Base-by-base conservation (phyloP, 805 yeast genomes). In the Ogataea pignaliae region DNA sequence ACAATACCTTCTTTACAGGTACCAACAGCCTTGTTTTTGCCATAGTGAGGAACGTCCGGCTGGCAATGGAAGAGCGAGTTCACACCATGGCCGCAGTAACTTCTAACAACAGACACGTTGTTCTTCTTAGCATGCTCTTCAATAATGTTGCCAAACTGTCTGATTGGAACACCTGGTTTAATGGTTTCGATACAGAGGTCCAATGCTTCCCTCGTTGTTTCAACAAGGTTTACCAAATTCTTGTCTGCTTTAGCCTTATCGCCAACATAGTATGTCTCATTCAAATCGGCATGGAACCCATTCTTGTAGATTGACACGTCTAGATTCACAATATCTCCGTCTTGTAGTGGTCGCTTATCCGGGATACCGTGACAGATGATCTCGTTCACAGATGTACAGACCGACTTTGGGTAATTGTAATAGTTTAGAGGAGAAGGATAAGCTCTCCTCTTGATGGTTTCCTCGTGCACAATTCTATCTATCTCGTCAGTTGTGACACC, bases 331-430 rank as follows among this genome's bases (percentile, higher is more conserved):
- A 93, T 91, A 62, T 93, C 99, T 47, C 99, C 99, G 53, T 91
- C 98, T 63, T 87, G 69, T 51, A 93, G 74, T 30, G 81, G 82
- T 43, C 90, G 77, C 68, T 86, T 76, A 66, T 93, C 99, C 26
- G 99, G 99, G 46, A 93, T 86, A 51, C 99, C 99, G 65, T 93
- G 99, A 64, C 99, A 93, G 48, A 93, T 86, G 45, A 89, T 82
- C 71, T 93, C 99, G 66, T 93, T 93, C 36, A 93, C 84, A 2
- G 97, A 88, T 1, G 96, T 88, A 68, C 99, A 93, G 35, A 88
- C 77, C 17, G 93, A 81, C 63, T 89, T 90, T 36, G 98, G 97
- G 70, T 80, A 93, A 66, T 88, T 86, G 70, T 83, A 90, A 70
- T 93, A 93, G 70, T 93, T 93, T 51, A 91, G 72, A 3, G 99